These are phyloP conservation scores for Taphrina pruni DNA, from an alignment of 1,139 yeast species.

Conservation along the genomic window DNA sequence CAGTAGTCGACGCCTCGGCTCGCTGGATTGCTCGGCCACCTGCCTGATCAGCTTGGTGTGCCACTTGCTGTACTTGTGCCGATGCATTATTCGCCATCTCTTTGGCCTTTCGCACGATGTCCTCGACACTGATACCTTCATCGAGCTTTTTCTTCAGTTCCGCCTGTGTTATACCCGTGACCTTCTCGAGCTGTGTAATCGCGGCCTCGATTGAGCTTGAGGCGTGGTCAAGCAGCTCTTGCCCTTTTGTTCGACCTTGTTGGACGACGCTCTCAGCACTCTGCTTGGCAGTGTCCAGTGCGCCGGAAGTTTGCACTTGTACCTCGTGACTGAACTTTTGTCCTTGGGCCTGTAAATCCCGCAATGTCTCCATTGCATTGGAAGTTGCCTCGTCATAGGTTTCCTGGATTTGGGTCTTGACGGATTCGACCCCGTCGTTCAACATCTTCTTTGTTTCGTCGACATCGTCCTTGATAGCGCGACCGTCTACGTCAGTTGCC, in stretches of 20 bases:
- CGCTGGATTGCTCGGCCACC: constrained; percentile 7
- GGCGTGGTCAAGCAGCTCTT: constrained; percentile 14
- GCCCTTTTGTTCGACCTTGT: constrained; percentile 14
- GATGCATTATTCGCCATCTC: constrained; percentile 8
- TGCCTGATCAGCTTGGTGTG: constrained; percentile 26
- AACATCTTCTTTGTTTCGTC: constrained; percentile 26
- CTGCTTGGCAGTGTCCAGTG: constrained; percentile 14
- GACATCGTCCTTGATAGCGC: constrained; percentile 38
- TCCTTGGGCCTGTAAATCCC: constrained; percentile 14
- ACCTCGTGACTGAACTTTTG: constrained; percentile 14
- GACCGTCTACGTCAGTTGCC: constrained; percentile 37
- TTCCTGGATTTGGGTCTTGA: constrained; percentile 25
- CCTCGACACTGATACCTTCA: constrained; percentile 28
- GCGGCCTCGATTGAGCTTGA: constrained; percentile 16
- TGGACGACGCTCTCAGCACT: constrained; percentile 2
- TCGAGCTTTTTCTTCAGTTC: constrained; percentile 22
- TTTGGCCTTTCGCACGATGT: constrained; percentile 22
- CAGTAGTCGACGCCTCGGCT: constrained; percentile 17
- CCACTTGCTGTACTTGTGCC: constrained; percentile 1
- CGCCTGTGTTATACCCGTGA: constrained; percentile 25
- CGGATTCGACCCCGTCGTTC: constrained; percentile 19
- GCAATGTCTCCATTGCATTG: constrained; percentile 26
- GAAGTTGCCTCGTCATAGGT: constrained; percentile 31
- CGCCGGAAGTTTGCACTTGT: constrained; percentile 12
- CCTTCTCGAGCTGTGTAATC: constrained; percentile 30